These are phyloP conservation scores for Smittium culicis DNA, from an alignment of 371 early-diverging fungal species.

Conservation along the genomic window DNA sequence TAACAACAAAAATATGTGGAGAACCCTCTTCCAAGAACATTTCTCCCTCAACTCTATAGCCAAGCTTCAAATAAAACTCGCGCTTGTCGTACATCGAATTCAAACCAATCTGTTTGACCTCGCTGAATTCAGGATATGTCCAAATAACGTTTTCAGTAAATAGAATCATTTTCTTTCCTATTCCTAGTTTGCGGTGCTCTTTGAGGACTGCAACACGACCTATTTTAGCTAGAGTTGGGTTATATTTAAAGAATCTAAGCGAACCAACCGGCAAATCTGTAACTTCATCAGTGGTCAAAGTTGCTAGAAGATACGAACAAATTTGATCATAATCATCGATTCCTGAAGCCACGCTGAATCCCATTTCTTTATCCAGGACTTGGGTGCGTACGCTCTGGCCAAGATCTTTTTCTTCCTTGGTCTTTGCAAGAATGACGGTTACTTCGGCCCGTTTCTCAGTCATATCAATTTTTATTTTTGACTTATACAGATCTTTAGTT, in stretches of 20 bases:
- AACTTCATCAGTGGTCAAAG: neutral
- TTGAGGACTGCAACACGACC: conserved; percentile 23
- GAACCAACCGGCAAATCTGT: conserved; percentile 18
- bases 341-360: neutral
- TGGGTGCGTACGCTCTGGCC: neutral
- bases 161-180: conserved; percentile 17
- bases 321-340: conserved; percentile 6
- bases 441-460: neutral
- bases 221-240: conserved; percentile 14
- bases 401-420: neutral
- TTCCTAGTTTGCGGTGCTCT: conserved; percentile 23
- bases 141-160: conserved; percentile 16
- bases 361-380: neutral
- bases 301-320: conserved; percentile 13
- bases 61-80: conserved; percentile 17
- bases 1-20: conserved; percentile 13
- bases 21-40: conserved; percentile 8
- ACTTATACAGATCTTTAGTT: no score
- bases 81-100: conserved; percentile 23
- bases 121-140: neutral
- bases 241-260: conserved; percentile 15
- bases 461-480: neutral
- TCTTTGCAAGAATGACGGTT: neutral
- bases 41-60: neutral
- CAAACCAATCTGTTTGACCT: conserved; percentile 10